These are phyloP conservation scores for Gossypium australe DNA, from an alignment of 345 rosid species.

Conservation along the genomic window DNA sequence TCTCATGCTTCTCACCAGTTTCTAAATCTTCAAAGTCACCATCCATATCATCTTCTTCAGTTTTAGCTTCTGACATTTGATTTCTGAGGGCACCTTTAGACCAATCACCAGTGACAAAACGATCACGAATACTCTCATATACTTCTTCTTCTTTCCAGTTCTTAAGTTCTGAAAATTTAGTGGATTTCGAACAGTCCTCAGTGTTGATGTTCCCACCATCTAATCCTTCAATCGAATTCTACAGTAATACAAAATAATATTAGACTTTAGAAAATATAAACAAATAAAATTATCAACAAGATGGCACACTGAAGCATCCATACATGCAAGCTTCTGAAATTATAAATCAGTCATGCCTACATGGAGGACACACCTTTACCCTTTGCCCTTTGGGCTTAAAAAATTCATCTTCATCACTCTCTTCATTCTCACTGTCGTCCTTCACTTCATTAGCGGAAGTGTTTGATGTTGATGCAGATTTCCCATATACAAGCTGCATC, in stretches of 20 bases:
- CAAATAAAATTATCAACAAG: background rate
- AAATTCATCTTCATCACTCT: conserved; percentile 66
- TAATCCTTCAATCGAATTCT: conserved; percentile 46
- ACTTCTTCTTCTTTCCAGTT: conserved; percentile 64
- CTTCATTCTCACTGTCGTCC: conserved; percentile 49
- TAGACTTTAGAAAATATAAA: background rate
- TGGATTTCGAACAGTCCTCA: conserved; percentile 79
- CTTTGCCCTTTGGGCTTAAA: conserved; percentile 79
- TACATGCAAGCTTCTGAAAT: background rate
- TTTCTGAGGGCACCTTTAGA: conserved; percentile 66
- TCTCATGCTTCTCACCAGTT: conserved; percentile 54
- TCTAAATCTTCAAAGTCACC: conserved; percentile 97
- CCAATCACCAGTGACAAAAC: conserved; percentile 93
- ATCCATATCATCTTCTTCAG: conserved; percentile 45
- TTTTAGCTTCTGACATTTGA: conserved; percentile 29
- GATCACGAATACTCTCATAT: conserved; percentile 69
- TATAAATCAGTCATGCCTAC: background rate
- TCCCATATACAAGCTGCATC: conserved; percentile 81
- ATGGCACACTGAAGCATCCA: background rate
- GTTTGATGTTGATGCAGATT: conserved; percentile 31
- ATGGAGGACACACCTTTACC: conserved; percentile 48
- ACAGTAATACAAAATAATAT: conserved; percentile 23
- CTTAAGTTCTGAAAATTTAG: conserved; percentile 37
- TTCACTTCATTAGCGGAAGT: conserved; percentile 30
- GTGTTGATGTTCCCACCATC: conserved; percentile 34